These are phyloP conservation scores for Theobroma grandiflorum DNA, from an alignment of 441 rosid species.

Conservation along the genomic window DNA sequence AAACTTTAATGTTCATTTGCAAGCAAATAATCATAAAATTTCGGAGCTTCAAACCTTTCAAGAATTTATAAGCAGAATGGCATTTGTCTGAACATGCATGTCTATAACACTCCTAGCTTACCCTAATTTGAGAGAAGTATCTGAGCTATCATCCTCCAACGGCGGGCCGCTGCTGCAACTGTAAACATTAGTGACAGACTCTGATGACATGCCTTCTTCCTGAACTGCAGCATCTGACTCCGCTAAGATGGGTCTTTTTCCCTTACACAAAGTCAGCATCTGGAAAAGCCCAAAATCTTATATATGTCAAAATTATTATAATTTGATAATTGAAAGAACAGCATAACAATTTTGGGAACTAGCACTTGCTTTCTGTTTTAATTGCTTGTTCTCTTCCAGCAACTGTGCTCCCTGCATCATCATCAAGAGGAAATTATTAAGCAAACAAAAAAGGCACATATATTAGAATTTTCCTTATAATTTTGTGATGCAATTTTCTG, in stretches of 20 bases:
- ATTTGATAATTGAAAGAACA: neutral
- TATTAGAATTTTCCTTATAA: neutral
- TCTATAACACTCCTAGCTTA: neutral
- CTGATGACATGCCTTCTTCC: constrained; percentile 68
- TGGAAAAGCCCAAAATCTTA: constrained; percentile 28
- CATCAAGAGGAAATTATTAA: neutral
- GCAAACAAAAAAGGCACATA: neutral
- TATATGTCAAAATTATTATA: neutral
- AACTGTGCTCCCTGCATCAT: constrained; percentile 53
- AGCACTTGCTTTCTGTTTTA: constrained; percentile 50
- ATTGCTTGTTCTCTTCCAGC: constrained; percentile 58
- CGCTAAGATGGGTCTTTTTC: constrained; percentile 27
- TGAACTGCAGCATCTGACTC: constrained; percentile 43
- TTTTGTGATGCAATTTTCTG: neutral
- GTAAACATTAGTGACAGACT: constrained; percentile 53
- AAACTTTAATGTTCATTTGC: too few relatives aligned
- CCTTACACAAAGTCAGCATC: constrained; percentile 43
- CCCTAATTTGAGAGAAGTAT: constrained; percentile 69
- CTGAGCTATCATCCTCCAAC: constrained; percentile 62
- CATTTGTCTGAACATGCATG: neutral
- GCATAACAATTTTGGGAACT: neutral
- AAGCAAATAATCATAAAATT: neutral
- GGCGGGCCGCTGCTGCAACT: constrained; percentile 58
- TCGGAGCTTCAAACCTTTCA: neutral
- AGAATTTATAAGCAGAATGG: too few relatives aligned